Percentiles rank a stretch among this genome's conserved stretches.
These are phyloP conservation scores for Xylariaceae sp. DNA, from an alignment of 2,329 filamentous ascomycete species.

Conservation along the genomic window DNA sequence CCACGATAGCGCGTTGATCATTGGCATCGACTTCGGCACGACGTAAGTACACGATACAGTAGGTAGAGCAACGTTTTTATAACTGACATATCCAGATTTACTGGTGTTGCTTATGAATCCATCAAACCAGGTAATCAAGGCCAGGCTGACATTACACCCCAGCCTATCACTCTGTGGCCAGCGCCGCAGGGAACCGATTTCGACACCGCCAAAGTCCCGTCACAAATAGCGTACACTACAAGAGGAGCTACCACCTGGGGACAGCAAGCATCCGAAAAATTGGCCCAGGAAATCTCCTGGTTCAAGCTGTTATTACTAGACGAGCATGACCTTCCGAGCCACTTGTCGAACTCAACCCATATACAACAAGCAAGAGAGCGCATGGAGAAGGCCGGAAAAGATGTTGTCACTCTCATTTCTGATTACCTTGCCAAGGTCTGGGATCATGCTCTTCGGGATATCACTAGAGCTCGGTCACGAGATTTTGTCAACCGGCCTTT, in stretches of 20 bases:
- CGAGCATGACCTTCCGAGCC: background rate
- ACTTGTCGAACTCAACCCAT: slow-evolving; percentile 28
- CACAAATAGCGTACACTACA: background rate
- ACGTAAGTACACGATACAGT: slow-evolving; percentile 10
- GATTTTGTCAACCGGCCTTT: slow-evolving; percentile 37
- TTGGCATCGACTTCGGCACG: slow-evolving; percentile 23
- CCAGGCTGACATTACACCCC: background rate
- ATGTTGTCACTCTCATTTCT: slow-evolving; percentile 40
- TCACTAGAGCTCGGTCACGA: slow-evolving; percentile 37
- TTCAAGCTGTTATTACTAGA: slow-evolving; percentile 22
- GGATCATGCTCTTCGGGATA: slow-evolving; percentile 38
- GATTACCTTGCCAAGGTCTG: slow-evolving; percentile 46
- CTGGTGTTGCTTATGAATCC: slow-evolving; percentile 18
- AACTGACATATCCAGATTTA: slow-evolving; percentile 11
- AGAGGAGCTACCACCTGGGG: slow-evolving; percentile 5
- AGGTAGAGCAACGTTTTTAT: too few relatives aligned
- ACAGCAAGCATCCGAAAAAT: background rate
- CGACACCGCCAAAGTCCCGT: slow-evolving; percentile 18
- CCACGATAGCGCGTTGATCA: background rate
- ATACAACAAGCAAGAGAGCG: slow-evolving; percentile 22
- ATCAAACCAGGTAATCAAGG: background rate
- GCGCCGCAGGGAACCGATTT: background rate
- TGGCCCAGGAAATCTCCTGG: slow-evolving; percentile 2
- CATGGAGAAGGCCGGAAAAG: slow-evolving; percentile 20
- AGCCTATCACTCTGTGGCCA: slow-evolving; percentile 12